A percentile compares a stretch with the other conserved stretches of the same genome.
Conservation (phyloP, 257 asterid genomes). For the Henckelia pumila region DNA sequence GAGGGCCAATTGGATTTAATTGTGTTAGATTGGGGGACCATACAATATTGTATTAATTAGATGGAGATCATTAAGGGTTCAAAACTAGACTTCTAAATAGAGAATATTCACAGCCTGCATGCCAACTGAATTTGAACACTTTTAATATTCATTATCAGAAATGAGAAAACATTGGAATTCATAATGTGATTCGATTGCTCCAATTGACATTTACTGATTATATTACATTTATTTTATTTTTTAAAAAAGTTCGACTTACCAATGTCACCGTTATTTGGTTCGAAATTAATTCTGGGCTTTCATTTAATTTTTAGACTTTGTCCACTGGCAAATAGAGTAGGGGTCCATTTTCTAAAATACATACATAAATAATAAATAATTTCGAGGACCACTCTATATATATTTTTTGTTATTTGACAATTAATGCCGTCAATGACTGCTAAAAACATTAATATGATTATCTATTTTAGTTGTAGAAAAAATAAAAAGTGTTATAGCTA, state of each 20-base stretch:
- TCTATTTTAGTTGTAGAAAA: background rate
- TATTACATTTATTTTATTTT: background rate
- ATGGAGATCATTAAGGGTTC: background rate
- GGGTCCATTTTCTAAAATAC: conserved; percentile 12
- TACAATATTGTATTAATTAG: background rate
- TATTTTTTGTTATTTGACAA: background rate
- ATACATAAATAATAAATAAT: background rate
- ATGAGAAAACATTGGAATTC: conserved; percentile 20
- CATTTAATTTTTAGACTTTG: background rate
- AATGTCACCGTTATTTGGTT: background rate
- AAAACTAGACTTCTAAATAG: conserved; percentile 17
- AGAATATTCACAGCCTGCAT: conserved; percentile 11
- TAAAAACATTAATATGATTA: too few relatives aligned
- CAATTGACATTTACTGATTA: background rate
- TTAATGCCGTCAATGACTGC: too few relatives aligned
- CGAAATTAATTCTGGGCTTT: background rate
- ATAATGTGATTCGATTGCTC: background rate
- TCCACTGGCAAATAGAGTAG: background rate
- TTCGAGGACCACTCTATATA: conserved; percentile 20
- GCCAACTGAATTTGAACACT: background rate
- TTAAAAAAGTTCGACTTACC: background rate
- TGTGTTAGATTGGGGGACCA: too few relatives aligned
- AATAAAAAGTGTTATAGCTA: too few relatives aligned
- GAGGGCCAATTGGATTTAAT: too few relatives aligned
- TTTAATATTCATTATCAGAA: conserved; percentile 5